Evolutionary conservation across 164 flowering plant species (phyloP).

Genomic region (Berberis thunbergii): DNA sequence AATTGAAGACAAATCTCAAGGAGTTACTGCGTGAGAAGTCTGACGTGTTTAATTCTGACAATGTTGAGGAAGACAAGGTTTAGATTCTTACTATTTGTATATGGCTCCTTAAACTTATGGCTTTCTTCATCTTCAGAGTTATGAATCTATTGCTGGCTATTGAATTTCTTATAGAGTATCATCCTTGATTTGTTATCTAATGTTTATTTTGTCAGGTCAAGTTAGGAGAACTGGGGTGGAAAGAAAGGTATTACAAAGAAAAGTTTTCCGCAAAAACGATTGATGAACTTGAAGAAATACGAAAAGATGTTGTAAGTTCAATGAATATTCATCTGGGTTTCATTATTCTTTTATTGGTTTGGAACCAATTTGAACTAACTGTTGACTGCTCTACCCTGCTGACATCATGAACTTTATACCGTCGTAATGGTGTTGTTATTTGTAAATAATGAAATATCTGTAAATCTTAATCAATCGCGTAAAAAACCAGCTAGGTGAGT

Average conservation of each 20-base stretch:
- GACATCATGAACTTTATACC: no score
- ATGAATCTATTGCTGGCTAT: no score
- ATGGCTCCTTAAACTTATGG: no score
- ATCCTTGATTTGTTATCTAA: background rate
- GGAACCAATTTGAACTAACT: no score
- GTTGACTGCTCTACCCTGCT: no score
- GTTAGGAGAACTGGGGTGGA: slow-evolving; percentile 95
- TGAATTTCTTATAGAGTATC: no score
- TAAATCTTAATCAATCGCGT: no score
- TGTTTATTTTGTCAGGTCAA: slow-evolving; percentile 41
- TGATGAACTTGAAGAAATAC: slow-evolving; percentile 58
- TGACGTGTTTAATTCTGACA: slow-evolving; percentile 56
- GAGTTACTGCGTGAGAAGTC: slow-evolving; percentile 68
- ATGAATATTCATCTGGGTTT: background rate
- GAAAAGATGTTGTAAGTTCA: slow-evolving; percentile 81
- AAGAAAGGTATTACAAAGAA: slow-evolving; percentile 88
- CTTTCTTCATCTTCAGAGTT: no score
- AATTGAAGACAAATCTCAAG: slow-evolving; percentile 73
- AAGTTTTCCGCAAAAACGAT: slow-evolving; percentile 67
- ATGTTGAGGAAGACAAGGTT: slow-evolving; percentile 87
- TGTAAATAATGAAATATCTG: no score
- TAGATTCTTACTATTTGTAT: no score
- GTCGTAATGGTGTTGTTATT: no score
- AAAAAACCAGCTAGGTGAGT: no score
- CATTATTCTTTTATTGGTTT: background rate